These are phyloP conservation scores for Biscutella laevigata DNA, from an alignment of 441 rosid species.

Conservation along the genomic window DNA sequence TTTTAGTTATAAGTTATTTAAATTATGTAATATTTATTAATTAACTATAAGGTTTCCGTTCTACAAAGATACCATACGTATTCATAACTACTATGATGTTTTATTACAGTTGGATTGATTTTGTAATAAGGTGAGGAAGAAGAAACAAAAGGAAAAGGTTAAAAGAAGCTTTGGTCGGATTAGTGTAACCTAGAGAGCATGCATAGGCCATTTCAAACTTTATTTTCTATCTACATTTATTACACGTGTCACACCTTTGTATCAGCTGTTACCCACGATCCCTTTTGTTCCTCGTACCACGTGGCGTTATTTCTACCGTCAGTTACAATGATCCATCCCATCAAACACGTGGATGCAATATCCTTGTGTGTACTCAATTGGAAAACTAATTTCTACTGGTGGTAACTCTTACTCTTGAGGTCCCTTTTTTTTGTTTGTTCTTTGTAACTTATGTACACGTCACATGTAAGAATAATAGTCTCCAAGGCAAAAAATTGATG, in stretches of 20 bases:
- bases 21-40: too few species aligned
- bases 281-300: conserved; percentile 18
- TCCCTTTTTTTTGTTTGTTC: neutral
- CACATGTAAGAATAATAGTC: too few species aligned
- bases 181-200: conserved; percentile 47
- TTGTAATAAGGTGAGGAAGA: conserved; percentile 8
- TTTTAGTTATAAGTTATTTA: too few species aligned
- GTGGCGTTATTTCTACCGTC: conserved; percentile 16
- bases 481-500: too few species aligned
- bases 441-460: neutral
- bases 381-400: conserved; percentile 15
- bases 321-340: conserved; percentile 14
- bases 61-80: too few species aligned
- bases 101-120: neutral
- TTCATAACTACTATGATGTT: neutral
- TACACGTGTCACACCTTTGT: conserved; percentile 34
- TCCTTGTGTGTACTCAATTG: conserved; percentile 6
- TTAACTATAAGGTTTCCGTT: too few species aligned
- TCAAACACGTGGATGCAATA: conserved; percentile 17
- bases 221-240: conserved; percentile 13
- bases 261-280: conserved; percentile 26
- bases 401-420: conserved; percentile 6
- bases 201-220: conserved; percentile 53
- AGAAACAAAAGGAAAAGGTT: conserved; percentile 18
- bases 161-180: conserved; percentile 24